Conservation (phyloP, 1,284 basidiomycete species). For the Termitomyces sp. region DNA sequence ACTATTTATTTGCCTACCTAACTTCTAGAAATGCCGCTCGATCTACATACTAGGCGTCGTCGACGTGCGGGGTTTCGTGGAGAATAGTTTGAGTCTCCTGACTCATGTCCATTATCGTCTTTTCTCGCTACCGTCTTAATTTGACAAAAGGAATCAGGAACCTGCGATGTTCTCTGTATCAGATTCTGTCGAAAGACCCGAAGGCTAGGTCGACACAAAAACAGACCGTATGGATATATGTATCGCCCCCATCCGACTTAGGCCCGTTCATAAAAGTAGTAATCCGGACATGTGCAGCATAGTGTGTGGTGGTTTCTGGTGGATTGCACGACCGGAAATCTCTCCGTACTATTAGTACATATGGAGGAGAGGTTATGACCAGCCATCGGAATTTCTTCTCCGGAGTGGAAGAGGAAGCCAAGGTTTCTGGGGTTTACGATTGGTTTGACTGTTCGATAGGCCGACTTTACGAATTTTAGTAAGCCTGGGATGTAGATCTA, state of each 20-base stretch:
- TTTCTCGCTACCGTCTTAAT: not conserved
- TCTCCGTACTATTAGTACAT: conserved; percentile 8
- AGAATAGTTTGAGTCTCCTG: not conserved
- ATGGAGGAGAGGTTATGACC: conserved; percentile 34
- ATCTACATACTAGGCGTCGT: not conserved
- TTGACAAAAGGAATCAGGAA: not conserved
- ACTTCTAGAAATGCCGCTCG: not conserved
- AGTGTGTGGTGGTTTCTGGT: not conserved
- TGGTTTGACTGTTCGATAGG: conserved; percentile 38
- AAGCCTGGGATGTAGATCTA: conserved; percentile 26
- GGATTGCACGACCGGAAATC: not conserved
- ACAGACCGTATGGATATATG: not conserved
- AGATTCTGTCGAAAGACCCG: not conserved
- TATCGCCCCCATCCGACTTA: not conserved
- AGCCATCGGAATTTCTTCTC: conserved; percentile 45
- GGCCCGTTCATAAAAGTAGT: not conserved
- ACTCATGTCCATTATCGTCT: too few relatives aligned
- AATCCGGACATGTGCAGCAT: not conserved
- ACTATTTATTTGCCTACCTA: too few relatives aligned
- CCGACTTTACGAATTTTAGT: conserved; percentile 52
- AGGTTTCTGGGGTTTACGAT: conserved; percentile 30
- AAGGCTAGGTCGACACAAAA: not conserved
- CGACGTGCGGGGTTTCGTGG: not conserved
- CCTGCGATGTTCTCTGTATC: not conserved
- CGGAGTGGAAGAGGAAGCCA: conserved; percentile 59